Evolutionary conservation across 495 filamentous ascomycete genomes (phyloP), one percentile per base, ranked within the genome.

Genomic region (Penicillium bialowiezense): DNA sequence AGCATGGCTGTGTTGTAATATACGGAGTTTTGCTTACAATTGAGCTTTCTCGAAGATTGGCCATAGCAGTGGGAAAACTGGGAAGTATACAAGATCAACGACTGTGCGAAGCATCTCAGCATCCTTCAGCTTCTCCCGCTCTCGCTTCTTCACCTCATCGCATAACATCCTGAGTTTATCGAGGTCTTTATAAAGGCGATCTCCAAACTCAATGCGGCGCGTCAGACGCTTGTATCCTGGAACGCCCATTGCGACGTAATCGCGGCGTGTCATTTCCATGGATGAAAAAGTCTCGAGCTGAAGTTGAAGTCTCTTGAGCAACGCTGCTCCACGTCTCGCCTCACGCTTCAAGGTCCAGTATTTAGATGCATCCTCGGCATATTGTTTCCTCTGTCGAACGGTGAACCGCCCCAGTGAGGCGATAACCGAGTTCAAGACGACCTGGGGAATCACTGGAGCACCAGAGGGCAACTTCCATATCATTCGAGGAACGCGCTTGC

Each of bases 291-390:
- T 86, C 61, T 96, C 92, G 1, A 75, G 56, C 66, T 96, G 91
- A 26, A 97, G 68, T 61, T 98, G 93, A 7, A 97, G 75, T 31
- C 93, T 83, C 70, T 96, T 96, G 41, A 99, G 76, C 34, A 97
- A 73, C 14, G 92, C 88, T 13, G 93, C 93, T 24, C 93, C 93
- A 51, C 93, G 79, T 29, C 93, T 79, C 34, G 92, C 88, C 66
- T 99, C 93, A 31, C 93, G 80, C 68, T 99, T 99, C 43, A 97
- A 72, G 0, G 93, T 97, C 93, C 93, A 99, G 68, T 97, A 99
- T 52, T 89, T 89, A 72, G 91, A 97, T 2, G 87, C 88, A 60
- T 97, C 91, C 26, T 87, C 88, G 1, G 90, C 85, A 70, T 88
- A 99, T 38, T 97, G 90, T 58, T 92, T 93, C 20, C 88, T 80